Evolutionary conservation across 208 protist species (phyloP), one percentile per base, ranked within the genome.

Genomic region (Crithidia fasciculata): DNA sequence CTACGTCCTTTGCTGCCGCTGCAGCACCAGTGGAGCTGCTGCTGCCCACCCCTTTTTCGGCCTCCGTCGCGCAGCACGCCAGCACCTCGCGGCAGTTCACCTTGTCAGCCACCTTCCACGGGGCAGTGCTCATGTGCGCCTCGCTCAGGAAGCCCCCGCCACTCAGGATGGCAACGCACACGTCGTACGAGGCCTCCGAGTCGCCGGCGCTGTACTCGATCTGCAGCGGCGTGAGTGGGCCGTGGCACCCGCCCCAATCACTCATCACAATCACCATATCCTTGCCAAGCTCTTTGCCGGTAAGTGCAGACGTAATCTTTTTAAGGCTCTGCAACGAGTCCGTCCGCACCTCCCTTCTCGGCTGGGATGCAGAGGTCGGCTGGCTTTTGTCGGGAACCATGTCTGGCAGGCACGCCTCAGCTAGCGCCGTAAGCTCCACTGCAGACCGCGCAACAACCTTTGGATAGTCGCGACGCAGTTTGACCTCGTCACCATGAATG

Each of bases 131-230:
- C 45, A 0, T 19, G 8, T 53, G 70, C 45, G 36, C 41, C 4
- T 43, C 57, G 2, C 18, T 40, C 15, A 71, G 28, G 19, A 77
- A 77, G 12, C 68, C 75, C 41, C 62, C 75, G 8, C 61, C 66
- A n/a, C 57, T 54, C n/a, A 89, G 60, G 50, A 92, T 82, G 3
- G 67, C 78, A 3, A 74, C 39, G 43, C 80, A 81, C 12, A 80
- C 74, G 61, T 87, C 84, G 65, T 85, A 88, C 13, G 84, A 92
- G 15, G 80, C 85, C 61, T 90, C 85, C 0, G 85, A 80, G 58
- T 92, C 87, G 10, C 45, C 80, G 9, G 85, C 83, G 44, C 85
- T 79, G 74, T 90, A 92, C 19, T 81, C 50, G 39, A 92, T 71
- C 64, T 92, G 87, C 15, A 78, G 43, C 9, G 82, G 80, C 4